A percentile compares a stretch with the other conserved stretches of the same genome.
Evolutionary conservation across 345 rosid species (phyloP).

Genomic region (Salix dunnii): DNA sequence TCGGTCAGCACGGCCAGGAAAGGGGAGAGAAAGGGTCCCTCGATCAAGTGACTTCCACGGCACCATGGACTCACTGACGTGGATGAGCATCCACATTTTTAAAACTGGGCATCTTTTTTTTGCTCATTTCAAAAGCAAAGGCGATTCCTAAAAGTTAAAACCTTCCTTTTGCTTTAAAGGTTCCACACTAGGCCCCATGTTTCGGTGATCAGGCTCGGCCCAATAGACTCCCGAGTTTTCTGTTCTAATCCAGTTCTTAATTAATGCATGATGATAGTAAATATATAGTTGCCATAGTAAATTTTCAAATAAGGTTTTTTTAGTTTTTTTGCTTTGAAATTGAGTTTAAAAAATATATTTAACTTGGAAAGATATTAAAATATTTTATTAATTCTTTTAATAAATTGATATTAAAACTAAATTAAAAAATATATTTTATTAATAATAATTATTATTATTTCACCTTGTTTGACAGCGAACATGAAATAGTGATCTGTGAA

Average conservation of each 20-base stretch:
- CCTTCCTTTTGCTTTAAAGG: conserved; percentile 6
- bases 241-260: not conserved
- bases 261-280: not conserved
- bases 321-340: too few species aligned
- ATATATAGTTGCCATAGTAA: too few species aligned
- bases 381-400: too few species aligned
- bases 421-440: too few species aligned
- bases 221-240: not conserved
- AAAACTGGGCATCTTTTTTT: not conserved
- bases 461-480: not conserved
- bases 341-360: too few species aligned
- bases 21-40: not conserved
- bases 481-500: not conserved
- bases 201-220: not conserved
- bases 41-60: conserved; percentile 25
- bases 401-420: too few species aligned
- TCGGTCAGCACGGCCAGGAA: not conserved
- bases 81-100: conserved; percentile 16
- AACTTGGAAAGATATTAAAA: too few species aligned
- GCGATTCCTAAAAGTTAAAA: not conserved
- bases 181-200: conserved; percentile 2
- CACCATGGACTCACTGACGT: conserved; percentile 22
- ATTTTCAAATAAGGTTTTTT: too few species aligned
- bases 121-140: conserved; percentile 25
- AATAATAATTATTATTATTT: too few species aligned